Evolutionary conservation across 108 stramenopile genomes (phyloP).

Genomic region (Nitzschia sp.): DNA sequence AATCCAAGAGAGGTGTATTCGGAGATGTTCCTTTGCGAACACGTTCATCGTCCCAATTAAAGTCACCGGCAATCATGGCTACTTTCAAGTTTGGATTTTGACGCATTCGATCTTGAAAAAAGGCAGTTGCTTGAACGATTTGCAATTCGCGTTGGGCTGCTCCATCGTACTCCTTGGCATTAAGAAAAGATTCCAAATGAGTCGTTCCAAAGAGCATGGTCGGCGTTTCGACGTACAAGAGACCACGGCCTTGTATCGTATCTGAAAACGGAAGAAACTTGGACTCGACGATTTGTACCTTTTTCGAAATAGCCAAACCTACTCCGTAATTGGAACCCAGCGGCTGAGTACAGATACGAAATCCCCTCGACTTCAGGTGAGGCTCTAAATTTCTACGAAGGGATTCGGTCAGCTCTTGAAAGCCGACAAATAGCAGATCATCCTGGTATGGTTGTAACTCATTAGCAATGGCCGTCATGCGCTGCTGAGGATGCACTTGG

Average conservation of each 20-base stretch:
- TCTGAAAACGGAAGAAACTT: conserved; percentile 38
- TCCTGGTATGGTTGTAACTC: background rate
- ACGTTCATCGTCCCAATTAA: conserved; percentile 78
- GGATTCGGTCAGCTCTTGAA: conserved; percentile 57
- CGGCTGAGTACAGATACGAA: conserved; percentile 39
- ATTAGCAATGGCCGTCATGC: conserved; percentile 54
- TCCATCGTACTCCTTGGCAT: conserved; percentile 33
- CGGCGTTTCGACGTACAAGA: conserved; percentile 35
- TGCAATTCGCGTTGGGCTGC: conserved; percentile 44
- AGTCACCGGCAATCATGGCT: conserved; percentile 59
- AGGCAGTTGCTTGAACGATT: conserved; percentile 33
- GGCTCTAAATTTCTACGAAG: conserved; percentile 36
- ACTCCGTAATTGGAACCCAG: conserved; percentile 34
- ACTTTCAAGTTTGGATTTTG: conserved; percentile 22
- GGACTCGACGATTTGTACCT: conserved; percentile 11
- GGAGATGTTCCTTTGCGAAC: conserved; percentile 23
- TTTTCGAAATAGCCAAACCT: conserved; percentile 36
- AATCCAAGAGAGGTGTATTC: conserved; percentile 20
- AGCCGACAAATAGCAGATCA: conserved; percentile 46
- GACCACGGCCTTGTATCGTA: conserved; percentile 50
- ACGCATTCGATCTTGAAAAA: conserved; percentile 40
- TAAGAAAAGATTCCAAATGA: conserved; percentile 58
- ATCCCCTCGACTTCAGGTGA: conserved; percentile 35
- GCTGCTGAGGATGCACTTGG: conserved; percentile 29
- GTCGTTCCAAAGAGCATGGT: conserved; percentile 38